phyloP scores from a whole-genome alignment of 75 land plant species.

The Sequoiadendron giganteum region DNA sequence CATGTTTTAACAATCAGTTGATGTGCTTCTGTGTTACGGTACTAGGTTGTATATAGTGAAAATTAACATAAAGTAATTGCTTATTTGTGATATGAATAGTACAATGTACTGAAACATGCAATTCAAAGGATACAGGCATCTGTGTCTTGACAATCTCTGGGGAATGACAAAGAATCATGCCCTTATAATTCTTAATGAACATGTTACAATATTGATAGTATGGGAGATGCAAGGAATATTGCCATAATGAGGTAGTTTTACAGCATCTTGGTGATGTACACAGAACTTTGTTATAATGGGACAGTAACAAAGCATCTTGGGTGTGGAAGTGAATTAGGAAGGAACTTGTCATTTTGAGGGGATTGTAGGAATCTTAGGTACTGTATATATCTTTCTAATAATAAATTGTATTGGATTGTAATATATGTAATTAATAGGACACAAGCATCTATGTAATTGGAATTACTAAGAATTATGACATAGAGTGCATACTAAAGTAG shows the following conservation, averaged over 20 bases:
- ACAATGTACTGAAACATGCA: background rate
- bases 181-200: background rate
- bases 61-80: background rate
- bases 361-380: background rate
- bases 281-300: background rate
- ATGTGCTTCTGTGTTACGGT: background rate
- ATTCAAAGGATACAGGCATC: background rate
- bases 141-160: background rate
- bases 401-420: too few species aligned
- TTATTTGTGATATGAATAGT: background rate
- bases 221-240: background rate
- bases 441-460: background rate
- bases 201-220: background rate
- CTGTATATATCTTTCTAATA: background rate
- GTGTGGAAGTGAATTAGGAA: background rate
- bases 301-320: background rate
- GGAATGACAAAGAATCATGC: background rate
- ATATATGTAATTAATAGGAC: background rate
- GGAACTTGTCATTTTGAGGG: background rate
- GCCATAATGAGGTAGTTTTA: background rate
- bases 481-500: background rate
- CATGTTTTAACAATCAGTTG: background rate
- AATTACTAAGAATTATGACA: background rate
- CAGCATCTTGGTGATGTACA: background rate
- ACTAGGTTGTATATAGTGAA: background rate